Conservation (phyloP, 345 rosid genomes). For the Eucalyptus regnans region DNA sequence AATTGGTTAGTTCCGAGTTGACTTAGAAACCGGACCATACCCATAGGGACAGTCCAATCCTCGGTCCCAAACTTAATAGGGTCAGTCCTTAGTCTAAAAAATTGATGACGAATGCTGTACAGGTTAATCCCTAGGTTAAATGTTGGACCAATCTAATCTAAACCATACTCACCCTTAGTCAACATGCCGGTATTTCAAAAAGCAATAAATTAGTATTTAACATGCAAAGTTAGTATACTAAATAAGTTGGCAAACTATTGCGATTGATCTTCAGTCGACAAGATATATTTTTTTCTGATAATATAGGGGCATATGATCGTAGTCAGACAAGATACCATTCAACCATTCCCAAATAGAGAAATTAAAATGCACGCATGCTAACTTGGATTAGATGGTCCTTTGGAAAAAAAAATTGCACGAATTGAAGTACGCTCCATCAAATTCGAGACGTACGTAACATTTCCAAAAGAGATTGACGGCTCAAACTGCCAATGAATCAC, state of each 20-base stretch:
- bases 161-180: too few relatives aligned
- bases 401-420: neutral
- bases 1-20: too few relatives aligned
- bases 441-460: neutral
- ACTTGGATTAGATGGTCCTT: neutral
- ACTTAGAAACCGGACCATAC: accelerated
- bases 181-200: neutral
- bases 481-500: neutral
- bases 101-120: too few relatives aligned
- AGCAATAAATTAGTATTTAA: too few relatives aligned
- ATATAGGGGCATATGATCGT: neutral
- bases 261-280: neutral
- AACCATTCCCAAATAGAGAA: neutral
- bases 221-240: neutral
- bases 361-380: neutral
- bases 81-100: accelerated
- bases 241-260: neutral
- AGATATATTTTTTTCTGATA: neutral
- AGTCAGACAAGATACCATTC: neutral
- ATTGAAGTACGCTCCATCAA: neutral
- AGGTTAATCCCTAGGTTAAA: too few relatives aligned
- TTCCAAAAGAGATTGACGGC: neutral
- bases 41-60: too few relatives aligned
- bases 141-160: too few relatives aligned
- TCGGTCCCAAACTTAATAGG: accelerated